phyloP scores from a whole-genome alignment of 805 yeast species.

The Hanseniaspora singularis region DNA sequence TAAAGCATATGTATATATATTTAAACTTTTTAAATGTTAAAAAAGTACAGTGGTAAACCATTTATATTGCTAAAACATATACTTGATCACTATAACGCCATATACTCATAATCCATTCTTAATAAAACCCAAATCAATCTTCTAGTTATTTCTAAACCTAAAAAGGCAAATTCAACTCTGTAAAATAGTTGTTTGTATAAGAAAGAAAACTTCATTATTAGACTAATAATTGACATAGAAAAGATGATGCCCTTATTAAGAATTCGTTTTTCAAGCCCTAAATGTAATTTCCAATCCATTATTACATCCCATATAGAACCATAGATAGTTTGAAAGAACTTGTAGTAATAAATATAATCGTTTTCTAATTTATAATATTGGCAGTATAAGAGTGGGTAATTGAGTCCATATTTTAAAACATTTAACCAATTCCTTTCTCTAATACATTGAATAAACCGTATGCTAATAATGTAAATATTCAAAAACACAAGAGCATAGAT shows the following conservation, averaged over 20 bases:
- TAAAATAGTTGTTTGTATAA: conserved; percentile 20
- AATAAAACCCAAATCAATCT: conserved; percentile 85
- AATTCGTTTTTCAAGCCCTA: conserved; percentile 28
- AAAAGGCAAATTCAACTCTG: conserved; percentile 48
- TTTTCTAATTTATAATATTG: conserved; percentile 16
- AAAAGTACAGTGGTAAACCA: no score
- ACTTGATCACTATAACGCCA: conserved; percentile 13
- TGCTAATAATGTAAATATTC: conserved; percentile 48
- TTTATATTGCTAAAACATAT: no score
- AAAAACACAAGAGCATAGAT: conserved; percentile 24
- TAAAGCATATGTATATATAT: background rate
- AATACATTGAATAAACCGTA: conserved; percentile 74
- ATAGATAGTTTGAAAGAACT: conserved; percentile 57
- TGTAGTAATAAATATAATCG: conserved; percentile 30
- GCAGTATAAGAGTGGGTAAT: conserved; percentile 41
- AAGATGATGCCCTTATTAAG: conserved; percentile 35
- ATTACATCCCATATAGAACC: conserved; percentile 81
- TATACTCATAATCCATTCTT: conserved; percentile 68
- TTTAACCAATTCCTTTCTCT: conserved; percentile 58
- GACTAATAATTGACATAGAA: conserved; percentile 47
- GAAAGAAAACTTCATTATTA: conserved; percentile 67
- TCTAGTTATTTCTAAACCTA: conserved; percentile 63
- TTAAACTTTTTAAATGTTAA: background rate
- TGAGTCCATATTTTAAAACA: conserved; percentile 60
- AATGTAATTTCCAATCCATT: conserved; percentile 73